Conservation (phyloP, 495 filamentous ascomycete genomes). For the Aspergillus sparsus region DNA sequence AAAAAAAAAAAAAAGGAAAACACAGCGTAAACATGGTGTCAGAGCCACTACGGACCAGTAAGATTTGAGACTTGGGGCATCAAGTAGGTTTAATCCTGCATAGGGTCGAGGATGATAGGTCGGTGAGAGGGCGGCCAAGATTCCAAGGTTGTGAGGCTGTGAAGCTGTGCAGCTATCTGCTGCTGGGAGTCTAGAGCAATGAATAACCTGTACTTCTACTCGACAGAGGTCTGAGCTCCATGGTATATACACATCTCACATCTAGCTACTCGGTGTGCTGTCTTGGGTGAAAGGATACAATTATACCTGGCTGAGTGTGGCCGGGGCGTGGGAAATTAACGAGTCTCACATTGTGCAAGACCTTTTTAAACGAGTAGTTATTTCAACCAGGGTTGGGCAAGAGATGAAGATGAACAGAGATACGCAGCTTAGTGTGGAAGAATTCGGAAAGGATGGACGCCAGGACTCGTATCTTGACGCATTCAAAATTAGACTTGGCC, state of each 20-base stretch:
- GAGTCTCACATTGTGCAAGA: too few species aligned
- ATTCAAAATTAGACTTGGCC: neutral
- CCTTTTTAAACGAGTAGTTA: neutral
- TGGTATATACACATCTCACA: too few species aligned
- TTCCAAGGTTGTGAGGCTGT: neutral
- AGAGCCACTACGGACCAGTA: neutral
- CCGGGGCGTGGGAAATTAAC: too few species aligned
- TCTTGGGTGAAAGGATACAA: too few species aligned
- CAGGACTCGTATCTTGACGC: conserved; percentile 1
- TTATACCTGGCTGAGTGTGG: too few species aligned
- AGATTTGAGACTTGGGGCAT: neutral
- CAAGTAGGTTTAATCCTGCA: too few species aligned
- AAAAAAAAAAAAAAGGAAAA: neutral
- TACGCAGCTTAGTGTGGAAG: neutral
- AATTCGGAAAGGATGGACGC: neutral
- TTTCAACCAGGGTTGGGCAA: neutral
- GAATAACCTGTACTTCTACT: too few species aligned
- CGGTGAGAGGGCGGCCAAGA: neutral
- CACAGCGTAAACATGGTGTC: neutral
- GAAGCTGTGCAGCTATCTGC: neutral
- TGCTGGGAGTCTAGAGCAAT: neutral
- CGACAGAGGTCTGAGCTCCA: too few species aligned
- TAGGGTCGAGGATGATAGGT: neutral
- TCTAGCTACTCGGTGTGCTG: too few species aligned
- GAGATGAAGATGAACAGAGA: neutral